Evolutionary conservation across 306 rosid genomes (phyloP), one percentile per base, ranked within the genome.

Genomic region (Vachellia pachyceras): DNA sequence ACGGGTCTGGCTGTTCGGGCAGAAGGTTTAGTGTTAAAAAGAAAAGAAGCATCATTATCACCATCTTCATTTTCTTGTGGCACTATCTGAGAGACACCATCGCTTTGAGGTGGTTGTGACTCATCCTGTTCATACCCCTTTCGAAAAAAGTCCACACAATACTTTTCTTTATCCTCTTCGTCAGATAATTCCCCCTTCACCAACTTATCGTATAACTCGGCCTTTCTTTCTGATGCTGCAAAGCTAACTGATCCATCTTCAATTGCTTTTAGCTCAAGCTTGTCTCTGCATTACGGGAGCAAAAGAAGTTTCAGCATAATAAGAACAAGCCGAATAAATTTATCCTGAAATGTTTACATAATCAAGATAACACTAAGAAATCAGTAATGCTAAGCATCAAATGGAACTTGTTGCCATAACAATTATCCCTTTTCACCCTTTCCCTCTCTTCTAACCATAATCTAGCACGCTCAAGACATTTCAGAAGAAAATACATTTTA

Each of bases 191-290:
- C 99, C 22, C 99, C 97, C 71, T 75, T 93, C 67, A 77, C 88
- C 58, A 93, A 87, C 94, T 91, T 93, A 5, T 95, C 92, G 77
- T 95, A 95, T 71, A 95, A 50, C 44, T 80, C 85, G 4, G 97
- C 97, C 84, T 95, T 95, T 83, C 72, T 91, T 89, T 95, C 99
- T 73, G 93, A 68, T 3, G 97, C 99, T 1, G 94, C 95, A 79
- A 91, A 95, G 86, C 93, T 93, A 4, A 58, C 94, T 1, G 96
- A 83, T 64, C 99, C 99, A 52, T 95, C 99, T 0, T 85, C 84
- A n/a, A 87, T 86, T n/a, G 97, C 97, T 81, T 92, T 93, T 77
- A 95, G 85, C 89, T 95, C 97, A 66, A 95, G 94, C 73, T 95
- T 95, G 75, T 95, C 99, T 89, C 99, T 95, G 82, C 72, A 86